These are phyloP conservation scores for Nicotiana obtusifolia DNA, from an alignment of 257 asterid species.

Conservation along the genomic window DNA sequence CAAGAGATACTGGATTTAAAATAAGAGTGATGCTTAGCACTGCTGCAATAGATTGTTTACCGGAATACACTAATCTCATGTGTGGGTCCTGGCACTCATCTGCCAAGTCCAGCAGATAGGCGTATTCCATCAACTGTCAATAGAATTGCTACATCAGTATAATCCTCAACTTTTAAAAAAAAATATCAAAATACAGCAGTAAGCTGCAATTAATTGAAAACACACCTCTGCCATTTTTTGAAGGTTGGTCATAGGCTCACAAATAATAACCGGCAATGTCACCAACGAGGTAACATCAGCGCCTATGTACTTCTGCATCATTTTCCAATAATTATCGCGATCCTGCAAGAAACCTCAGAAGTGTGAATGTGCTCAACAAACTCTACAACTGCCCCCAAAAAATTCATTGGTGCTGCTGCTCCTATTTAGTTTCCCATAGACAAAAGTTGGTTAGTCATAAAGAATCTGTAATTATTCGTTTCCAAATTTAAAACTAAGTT, in stretches of 20 bases:
- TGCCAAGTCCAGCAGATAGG: constrained; percentile 83
- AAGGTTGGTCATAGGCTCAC: constrained; percentile 99
- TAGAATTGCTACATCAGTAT: constrained; percentile 6
- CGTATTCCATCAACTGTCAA: constrained; percentile 89
- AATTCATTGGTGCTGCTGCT: neutral
- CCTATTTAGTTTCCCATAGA: neutral
- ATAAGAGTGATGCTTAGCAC: neutral
- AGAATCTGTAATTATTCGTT: neutral
- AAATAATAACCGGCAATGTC: constrained; percentile 95
- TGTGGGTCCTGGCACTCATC: constrained; percentile 93
- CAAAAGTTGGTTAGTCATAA: neutral
- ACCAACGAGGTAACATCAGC: constrained; percentile 97
- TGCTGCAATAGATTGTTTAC: constrained; percentile 17
- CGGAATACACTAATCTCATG: constrained; percentile 88
- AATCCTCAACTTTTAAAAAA: neutral
- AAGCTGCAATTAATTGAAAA: neutral
- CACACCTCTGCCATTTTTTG: constrained; percentile 99
- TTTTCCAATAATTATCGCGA: constrained; percentile 90
- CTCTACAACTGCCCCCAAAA: neutral
- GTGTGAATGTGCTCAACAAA: neutral
- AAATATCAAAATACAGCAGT: constrained; percentile 14
- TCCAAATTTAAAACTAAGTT: neutral
- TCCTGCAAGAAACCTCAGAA: constrained; percentile 43
- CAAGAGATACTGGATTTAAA: neutral
- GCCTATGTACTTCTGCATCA: constrained; percentile 97